phyloP scores from a whole-genome alignment of 1,139 yeast genomes.

The Ashbya aceris region DNA sequence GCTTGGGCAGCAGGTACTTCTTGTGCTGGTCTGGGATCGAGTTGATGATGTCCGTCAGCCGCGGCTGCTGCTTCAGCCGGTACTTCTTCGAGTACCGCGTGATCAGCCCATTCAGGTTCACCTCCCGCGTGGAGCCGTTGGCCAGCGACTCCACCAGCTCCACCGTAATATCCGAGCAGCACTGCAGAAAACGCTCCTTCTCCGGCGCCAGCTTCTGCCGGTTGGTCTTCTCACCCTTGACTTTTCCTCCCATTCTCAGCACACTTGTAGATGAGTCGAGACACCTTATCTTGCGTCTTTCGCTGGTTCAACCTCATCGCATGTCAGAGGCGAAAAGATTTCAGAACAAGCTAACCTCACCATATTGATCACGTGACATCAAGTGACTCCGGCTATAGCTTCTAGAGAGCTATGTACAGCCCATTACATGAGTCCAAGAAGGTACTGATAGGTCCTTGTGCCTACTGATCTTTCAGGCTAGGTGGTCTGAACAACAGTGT shows the following conservation, averaged over 20 bases:
- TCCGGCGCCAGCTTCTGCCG: constrained; percentile 69
- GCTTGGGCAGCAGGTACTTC: constrained; percentile 80
- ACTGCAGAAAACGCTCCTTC: constrained; percentile 83
- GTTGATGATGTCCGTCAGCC: constrained; percentile 87
- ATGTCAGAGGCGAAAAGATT: no score
- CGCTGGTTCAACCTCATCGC: no score
- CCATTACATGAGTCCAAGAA: no score
- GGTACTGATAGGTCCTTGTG: no score
- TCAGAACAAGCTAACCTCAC: no score
- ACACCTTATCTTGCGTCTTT: no score
- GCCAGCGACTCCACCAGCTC: constrained; percentile 74
- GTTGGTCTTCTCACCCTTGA: constrained; percentile 31
- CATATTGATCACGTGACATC: no score
- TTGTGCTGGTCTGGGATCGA: constrained; percentile 95
- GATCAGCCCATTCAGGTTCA: constrained; percentile 83
- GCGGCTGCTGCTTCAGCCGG: constrained; percentile 84
- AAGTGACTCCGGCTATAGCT: no score
- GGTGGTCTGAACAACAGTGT: no score
- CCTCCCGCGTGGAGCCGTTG: constrained; percentile 52
- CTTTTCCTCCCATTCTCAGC: constrained; percentile 28
- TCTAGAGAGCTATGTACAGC: no score
- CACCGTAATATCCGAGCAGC: constrained; percentile 86
- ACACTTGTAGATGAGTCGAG: no score
- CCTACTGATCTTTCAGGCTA: no score
- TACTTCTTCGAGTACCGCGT: constrained; percentile 82